Conservation (phyloP, 2,329 filamentous ascomycete genomes). For the Sordariomycetes sp. region DNA sequence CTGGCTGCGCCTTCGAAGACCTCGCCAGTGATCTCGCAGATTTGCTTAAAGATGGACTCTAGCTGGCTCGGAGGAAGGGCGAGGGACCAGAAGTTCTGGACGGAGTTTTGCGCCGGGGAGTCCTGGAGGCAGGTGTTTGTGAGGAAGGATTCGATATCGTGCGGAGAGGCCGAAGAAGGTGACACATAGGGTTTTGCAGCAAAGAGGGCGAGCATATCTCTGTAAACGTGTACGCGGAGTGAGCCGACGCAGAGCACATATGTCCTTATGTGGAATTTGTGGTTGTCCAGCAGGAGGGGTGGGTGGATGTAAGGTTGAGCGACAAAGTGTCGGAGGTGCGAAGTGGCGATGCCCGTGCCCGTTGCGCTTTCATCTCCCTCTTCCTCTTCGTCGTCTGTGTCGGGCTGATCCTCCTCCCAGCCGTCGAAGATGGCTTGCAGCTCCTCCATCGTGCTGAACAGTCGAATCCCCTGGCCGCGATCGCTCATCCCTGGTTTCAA, state of each 20-base stretch:
- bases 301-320: slow-evolving; percentile 91
- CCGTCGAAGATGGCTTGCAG: slow-evolving; percentile 82
- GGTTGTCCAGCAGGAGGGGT: slow-evolving; percentile 59
- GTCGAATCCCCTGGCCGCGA: slow-evolving; percentile 80
- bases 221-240: slow-evolving; percentile 78
- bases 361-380: slow-evolving; percentile 26
- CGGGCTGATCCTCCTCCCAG: slow-evolving; percentile 67
- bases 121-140: slow-evolving; percentile 93
- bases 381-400: slow-evolving; percentile 56
- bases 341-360: slow-evolving; percentile 62
- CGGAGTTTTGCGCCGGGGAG: slow-evolving; percentile 46
- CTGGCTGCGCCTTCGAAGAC: slow-evolving; percentile 79
- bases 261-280: slow-evolving; percentile 91
- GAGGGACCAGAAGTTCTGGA: slow-evolving; percentile 68
- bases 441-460: slow-evolving; percentile 80
- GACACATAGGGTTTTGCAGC: slow-evolving; percentile 63
- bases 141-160: slow-evolving; percentile 62
- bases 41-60: slow-evolving; percentile 58
- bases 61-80: slow-evolving; percentile 41
- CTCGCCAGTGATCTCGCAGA: slow-evolving; percentile 64
- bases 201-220: slow-evolving; percentile 81
- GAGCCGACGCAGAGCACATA: slow-evolving; percentile 79
- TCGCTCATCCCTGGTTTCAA: slow-evolving; percentile 97
- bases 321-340: slow-evolving; percentile 90
- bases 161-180: slow-evolving; percentile 41